Conservation (phyloP, 1,284 basidiomycete species). For the Microbotryum silenes-acaulis region DNA sequence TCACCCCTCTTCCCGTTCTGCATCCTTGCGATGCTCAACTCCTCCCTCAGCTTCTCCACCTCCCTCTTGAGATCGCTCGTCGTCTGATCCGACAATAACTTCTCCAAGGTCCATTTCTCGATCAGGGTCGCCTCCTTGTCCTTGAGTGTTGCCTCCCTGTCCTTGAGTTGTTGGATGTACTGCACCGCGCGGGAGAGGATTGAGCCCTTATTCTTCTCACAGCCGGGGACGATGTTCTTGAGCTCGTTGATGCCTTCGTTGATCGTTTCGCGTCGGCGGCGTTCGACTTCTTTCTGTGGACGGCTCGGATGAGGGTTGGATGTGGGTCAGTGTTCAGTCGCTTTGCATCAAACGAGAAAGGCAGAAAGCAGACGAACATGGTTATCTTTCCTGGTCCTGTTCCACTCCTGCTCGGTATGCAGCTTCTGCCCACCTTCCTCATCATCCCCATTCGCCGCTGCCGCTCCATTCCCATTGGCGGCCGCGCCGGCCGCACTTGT, state of each 20-base stretch:
- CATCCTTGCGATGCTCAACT: not conserved
- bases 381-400: constrained; percentile 71
- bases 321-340: constrained; percentile 25
- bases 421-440: constrained; percentile 5
- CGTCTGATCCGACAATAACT: constrained; percentile 79
- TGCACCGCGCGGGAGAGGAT: constrained; percentile 74
- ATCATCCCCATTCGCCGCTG: no score
- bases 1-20: not conserved
- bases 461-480: no score
- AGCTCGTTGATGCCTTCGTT: constrained; percentile 93
- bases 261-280: constrained; percentile 84
- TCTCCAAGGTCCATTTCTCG: constrained; percentile 91
- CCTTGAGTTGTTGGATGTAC: constrained; percentile 82
- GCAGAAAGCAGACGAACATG: constrained; percentile 51
- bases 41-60: constrained; percentile 18
- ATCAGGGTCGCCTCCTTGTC: constrained; percentile 83
- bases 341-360: not conserved
- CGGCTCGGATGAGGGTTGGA: not conserved
- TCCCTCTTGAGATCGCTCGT: constrained; percentile 39
- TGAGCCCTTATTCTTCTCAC: constrained; percentile 78
- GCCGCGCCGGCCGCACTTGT: no score
- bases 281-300: constrained; percentile 88
- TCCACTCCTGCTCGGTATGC: constrained; percentile 52
- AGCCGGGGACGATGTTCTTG: constrained; percentile 76
- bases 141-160: constrained; percentile 80